Evolutionary conservation across 2,329 filamentous ascomycete genomes (phyloP), one percentile per base, ranked within the genome.

Genomic region (Aphanocladium album): DNA sequence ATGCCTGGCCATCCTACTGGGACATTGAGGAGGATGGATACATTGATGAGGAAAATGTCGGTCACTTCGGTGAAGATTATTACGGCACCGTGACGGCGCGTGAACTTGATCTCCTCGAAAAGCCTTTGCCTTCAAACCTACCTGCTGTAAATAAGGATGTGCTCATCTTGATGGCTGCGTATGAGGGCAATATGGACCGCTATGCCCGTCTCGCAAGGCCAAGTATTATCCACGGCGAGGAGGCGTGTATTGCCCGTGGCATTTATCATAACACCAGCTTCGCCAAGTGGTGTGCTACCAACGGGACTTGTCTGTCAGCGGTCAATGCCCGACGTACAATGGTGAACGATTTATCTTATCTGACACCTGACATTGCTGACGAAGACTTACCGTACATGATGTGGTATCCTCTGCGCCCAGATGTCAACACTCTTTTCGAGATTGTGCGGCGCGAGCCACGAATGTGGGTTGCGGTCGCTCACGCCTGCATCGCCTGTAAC

Each of bases 231-330:
- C 1, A 52, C 8, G 30, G 61, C 6, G 74, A 77, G 60, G 8
- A 63, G 2, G 12, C 27, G 9, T 71, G 68, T 43, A 60, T 74
- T 7, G 47, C 74, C 1, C 69, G 67, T 2, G 75, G 74, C 16
- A 72, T 76, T 19, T 74, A 76, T 57, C 72, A 77, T 61, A 68
- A 73, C 58, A 64, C 72, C 2, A 63, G 71, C 43, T 77, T 75
- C 61, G 75, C 74, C 0, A 65, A 64, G 16, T 77, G 73, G 72
- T 71, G 65, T 65, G 53, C 56, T 16, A 11, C 47, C 56, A 63
- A 37, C 46, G 30, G 0, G 49, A 59, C 0, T 57, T 23, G 25
- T 51, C 3, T 50, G 59, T n/a, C 33, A 9, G 70, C 70, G 7
- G 65, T 69, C 45, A 62, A 66, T 45, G 69, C 69, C 6, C 61